A percentile compares a stretch with the other conserved stretches of the same genome.
These are phyloP conservation scores for Talaromyces thailandensis DNA, from an alignment of 495 filamentous ascomycete species.

Conservation along the genomic window DNA sequence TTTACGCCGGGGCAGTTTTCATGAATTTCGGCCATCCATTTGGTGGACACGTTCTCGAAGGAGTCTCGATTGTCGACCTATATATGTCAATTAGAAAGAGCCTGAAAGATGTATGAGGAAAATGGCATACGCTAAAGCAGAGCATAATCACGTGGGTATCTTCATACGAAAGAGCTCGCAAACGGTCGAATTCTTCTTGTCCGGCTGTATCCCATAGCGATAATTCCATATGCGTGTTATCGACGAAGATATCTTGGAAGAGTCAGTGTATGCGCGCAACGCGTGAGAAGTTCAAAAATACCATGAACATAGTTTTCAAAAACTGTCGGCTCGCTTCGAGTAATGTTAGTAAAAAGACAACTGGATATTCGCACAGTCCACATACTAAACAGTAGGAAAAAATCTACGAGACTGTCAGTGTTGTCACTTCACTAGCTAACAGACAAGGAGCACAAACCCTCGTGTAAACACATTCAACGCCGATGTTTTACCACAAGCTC, in stretches of 20 bases:
- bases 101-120: not conserved
- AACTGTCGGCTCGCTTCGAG: conserved; percentile 75
- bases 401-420: conserved; percentile 46
- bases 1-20: conserved; percentile 95
- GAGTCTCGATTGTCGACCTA: conserved; percentile 88
- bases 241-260: conserved; percentile 84
- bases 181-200: conserved; percentile 97
- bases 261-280: not conserved
- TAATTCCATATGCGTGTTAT: conserved; percentile 90
- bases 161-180: conserved; percentile 92
- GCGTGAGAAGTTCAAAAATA: conserved; percentile 25
- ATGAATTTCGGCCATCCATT: conserved; percentile 95
- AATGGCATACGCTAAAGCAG: conserved; percentile 66
- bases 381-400: conserved; percentile 94
- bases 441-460: conserved; percentile 53
- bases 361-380: conserved; percentile 6
- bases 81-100: not conserved
- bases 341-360: not conserved
- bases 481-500: conserved; percentile 96
- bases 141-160: conserved; percentile 98
- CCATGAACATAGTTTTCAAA: conserved; percentile 99
- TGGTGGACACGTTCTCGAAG: conserved; percentile 94
- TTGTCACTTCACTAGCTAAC: not conserved
- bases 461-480: conserved; percentile 96
- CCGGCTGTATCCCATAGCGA: conserved; percentile 98